Evolutionary conservation across 2,329 filamentous ascomycete species (phyloP), one percentile per base, ranked within the genome.

Genomic region (Orbilia quercus): DNA sequence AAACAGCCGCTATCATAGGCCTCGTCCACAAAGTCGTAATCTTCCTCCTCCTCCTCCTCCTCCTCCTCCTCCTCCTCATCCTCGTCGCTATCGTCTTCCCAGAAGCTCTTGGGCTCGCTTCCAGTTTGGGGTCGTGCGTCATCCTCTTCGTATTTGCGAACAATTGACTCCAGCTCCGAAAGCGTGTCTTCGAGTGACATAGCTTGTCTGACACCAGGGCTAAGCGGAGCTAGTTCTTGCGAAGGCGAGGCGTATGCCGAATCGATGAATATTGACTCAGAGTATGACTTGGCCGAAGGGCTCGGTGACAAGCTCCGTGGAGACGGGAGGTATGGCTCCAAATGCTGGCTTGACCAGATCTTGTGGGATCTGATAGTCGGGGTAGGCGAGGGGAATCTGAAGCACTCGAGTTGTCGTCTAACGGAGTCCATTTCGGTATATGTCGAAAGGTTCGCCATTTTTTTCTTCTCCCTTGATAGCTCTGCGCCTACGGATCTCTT

Each of bases 1-100:
- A 73, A 73, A 66, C 69, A 73, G 3, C 69, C 69, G 16, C 69
- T 73, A 51, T 73, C 69, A 50, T 73, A 73, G 20, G 69, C 69
- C 45, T 73, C 69, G 48, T 73, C 69, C 40, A 73, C 60, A 51
- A 73, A 65, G 40, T 73, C 69, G 36, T 66, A 59, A 40, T 73
- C 69, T 22, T 60, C 54, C 3, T 65, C 62, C 16, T 65, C 60
- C 14, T 60, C 66, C 9, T 66, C 60, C 38, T 51, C 51, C 12
- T 73, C 60, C 69, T n/a, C n/a, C n/a, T n/a, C n/a, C n/a, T n/a
- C n/a, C 28, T 63, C 57, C 12, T 59, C 55, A 14, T 63, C 58
- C 3, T 65, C 62, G 23, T 65, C 60, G 18, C 69, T 73, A n/a
- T 66, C 60, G 47, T 51, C 51, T 7, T 73, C 60, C 69, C 69